Evolutionary conservation across 1,139 yeast species (phyloP), one percentile per base, ranked within the genome.

Genomic region (Pneumocystis jirovecii): DNA sequence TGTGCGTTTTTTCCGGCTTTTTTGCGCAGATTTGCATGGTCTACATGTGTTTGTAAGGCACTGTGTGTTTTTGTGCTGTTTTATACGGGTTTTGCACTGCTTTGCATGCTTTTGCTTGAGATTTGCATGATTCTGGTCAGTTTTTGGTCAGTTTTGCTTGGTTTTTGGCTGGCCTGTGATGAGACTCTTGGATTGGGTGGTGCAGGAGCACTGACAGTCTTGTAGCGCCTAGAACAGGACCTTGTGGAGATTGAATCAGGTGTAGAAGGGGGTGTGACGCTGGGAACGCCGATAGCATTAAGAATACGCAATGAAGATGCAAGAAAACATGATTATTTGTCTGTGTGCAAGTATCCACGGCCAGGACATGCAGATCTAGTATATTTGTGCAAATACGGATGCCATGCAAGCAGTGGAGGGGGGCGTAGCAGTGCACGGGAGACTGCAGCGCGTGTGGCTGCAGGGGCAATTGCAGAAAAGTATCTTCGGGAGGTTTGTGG

Each of bases 311-410:
- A 93, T 76, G 91, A 93, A 79, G 98, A 93, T 77, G 98, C 93
- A 75, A 21, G 40, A 37, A 37, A 12, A 37, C 12, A 89, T 70
- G 98, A 93, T 76, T 93, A 93, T 80, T 83, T 89, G 39, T 97
- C 91, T 73, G 70, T 66, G 67, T 97, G 91, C 74, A 81, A 87
- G 70, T 93, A 86, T 79, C 98, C 98, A 70, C 85, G 98, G 76
- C 98, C 98, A 35, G 88, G 96, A 61, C 98, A 93, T 77, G 98
- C 98, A 19, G 98, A 93, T 77, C 90, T 82, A 82, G 93, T 98
- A 34, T 93, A 93, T 77, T 81, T 89, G 73, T 81, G 83, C 70
- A 93, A 93, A 77, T 93, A 93, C 78, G 96, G 97, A 56, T 81
- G 84, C 72, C 91, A 93, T 78, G 95, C 97, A 12, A 83, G 96